These are phyloP conservation scores for Ustilago trichophora DNA, from an alignment of 1,284 basidiomycete genomes.

Conservation along the genomic window DNA sequence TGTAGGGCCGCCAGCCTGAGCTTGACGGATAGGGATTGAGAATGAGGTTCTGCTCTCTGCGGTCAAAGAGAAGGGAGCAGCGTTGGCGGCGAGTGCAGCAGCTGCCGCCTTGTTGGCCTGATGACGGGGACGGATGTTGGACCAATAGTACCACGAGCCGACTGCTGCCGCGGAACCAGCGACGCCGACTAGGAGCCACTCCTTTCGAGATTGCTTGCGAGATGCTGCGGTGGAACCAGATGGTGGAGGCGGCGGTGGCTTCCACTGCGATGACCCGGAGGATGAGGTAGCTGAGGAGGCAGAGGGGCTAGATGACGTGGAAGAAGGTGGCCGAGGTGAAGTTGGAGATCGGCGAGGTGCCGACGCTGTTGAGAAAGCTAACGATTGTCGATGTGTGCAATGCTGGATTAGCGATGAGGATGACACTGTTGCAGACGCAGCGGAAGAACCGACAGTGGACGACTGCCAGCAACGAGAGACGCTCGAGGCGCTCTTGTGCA, in stretches of 20 bases:
- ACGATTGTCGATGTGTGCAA: background rate
- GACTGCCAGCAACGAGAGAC: conserved; percentile 24
- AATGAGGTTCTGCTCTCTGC: conserved; percentile 49
- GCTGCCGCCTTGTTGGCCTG: conserved; percentile 30
- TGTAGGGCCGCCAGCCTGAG: conserved; percentile 38
- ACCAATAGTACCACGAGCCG: conserved; percentile 64
- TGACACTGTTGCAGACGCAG: background rate
- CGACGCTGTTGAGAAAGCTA: conserved; percentile 17
- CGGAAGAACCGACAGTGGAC: conserved; percentile 7
- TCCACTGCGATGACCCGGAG: conserved; percentile 33
- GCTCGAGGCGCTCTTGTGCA: conserved; percentile 29
- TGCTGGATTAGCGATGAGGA: conserved; percentile 9
- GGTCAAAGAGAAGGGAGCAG: conserved; percentile 47
- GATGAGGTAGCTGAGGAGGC: conserved; percentile 23
- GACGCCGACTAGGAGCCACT: conserved; percentile 64
- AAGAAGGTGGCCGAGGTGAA: conserved; percentile 8
- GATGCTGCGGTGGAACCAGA: conserved; percentile 42
- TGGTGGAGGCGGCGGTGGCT: conserved; percentile 40
- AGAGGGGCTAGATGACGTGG: conserved; percentile 16
- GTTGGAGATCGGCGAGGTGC: conserved; percentile 10
- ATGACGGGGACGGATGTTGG: conserved; percentile 49
- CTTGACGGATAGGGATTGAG: conserved; percentile 54
- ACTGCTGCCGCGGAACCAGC: conserved; percentile 62
- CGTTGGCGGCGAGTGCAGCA: conserved; percentile 33
- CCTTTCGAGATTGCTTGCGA: conserved; percentile 53